These are phyloP conservation scores for Cucurbita argyrosperma DNA, from an alignment of 306 rosid species.

Conservation along the genomic window DNA sequence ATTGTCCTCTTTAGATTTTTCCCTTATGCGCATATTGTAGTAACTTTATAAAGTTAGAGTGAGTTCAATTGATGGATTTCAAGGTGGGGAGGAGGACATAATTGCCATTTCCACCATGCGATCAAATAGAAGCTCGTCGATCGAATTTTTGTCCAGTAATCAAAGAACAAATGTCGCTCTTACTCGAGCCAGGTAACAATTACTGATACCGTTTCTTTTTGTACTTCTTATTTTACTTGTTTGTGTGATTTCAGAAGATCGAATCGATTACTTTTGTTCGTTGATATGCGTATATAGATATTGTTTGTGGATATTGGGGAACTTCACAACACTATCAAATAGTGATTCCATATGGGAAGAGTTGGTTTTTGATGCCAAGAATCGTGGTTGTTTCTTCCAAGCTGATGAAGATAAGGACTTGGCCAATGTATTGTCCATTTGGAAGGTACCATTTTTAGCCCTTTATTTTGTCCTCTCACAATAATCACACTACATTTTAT, in stretches of 20 bases:
- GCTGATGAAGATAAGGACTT: constrained; percentile 51
- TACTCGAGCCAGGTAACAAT: constrained; percentile 20
- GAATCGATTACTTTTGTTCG: not conserved
- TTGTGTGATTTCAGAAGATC: no score
- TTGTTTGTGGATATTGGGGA: constrained; percentile 71
- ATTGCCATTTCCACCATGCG: constrained; percentile 56
- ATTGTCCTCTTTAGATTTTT: no score
- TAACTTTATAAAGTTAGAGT: constrained; percentile 44
- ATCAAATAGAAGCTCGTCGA: constrained; percentile 21
- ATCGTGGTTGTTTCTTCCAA: constrained; percentile 42
- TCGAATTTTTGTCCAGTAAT: constrained; percentile 32
- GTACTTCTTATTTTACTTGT: no score
- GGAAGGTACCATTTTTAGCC: not conserved
- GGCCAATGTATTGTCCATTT: constrained; percentile 22
- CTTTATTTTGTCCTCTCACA: not conserved
- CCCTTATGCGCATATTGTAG: no score
- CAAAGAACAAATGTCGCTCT: constrained; percentile 56
- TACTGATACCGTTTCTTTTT: not conserved
- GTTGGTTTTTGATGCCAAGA: constrained; percentile 38
- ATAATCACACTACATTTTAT: not conserved
- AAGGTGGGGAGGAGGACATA: constrained; percentile 71
- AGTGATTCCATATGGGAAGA: constrained; percentile 42
- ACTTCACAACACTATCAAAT: constrained; percentile 22
- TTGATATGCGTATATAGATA: constrained; percentile 17
- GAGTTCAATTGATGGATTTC: constrained; percentile 62